phyloP scores from a whole-genome alignment of 2,329 filamentous ascomycete genomes.

The Sphaerostilbella broomeana region DNA sequence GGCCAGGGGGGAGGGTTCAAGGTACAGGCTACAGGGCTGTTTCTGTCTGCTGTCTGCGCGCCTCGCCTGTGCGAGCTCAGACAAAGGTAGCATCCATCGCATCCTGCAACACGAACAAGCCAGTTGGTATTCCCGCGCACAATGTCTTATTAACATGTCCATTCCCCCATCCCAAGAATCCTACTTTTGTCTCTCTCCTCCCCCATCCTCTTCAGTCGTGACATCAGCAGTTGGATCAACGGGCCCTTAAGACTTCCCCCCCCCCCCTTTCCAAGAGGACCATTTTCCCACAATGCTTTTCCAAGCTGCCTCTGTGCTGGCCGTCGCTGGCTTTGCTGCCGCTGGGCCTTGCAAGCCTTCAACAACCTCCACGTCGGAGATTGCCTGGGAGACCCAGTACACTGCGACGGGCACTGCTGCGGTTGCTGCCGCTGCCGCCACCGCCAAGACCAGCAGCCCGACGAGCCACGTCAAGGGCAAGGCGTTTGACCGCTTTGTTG shows the following conservation, averaged over 20 bases:
- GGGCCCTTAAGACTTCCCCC: too few species aligned
- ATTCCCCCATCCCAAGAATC: not conserved
- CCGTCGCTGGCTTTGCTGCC: slow-evolving; percentile 15
- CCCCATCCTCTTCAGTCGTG: slow-evolving; percentile 3
- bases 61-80: too few species aligned
- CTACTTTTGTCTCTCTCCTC: not conserved
- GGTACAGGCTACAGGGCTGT: too few species aligned
- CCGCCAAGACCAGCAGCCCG: slow-evolving; percentile 53
- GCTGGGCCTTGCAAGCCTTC: slow-evolving; percentile 4
- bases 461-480: slow-evolving; percentile 61
- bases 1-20: too few species aligned
- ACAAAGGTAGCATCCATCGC: too few species aligned
- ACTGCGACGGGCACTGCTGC: slow-evolving; percentile 46
- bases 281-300: slow-evolving; percentile 15
- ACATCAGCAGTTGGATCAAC: not conserved
- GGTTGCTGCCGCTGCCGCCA: slow-evolving; percentile 52
- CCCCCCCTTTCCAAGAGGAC: too few species aligned
- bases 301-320: slow-evolving; percentile 19
- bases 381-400: slow-evolving; percentile 34
- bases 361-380: slow-evolving; percentile 1
- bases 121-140: too few species aligned
- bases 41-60: too few species aligned
- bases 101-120: too few species aligned
- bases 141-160: too few species aligned
- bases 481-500: slow-evolving; percentile 64